Percentiles rank a stretch among this genome's conserved stretches.
Conservation (phyloP, 2,329 filamentous ascomycete genomes). For the Colletotrichum horii region DNA sequence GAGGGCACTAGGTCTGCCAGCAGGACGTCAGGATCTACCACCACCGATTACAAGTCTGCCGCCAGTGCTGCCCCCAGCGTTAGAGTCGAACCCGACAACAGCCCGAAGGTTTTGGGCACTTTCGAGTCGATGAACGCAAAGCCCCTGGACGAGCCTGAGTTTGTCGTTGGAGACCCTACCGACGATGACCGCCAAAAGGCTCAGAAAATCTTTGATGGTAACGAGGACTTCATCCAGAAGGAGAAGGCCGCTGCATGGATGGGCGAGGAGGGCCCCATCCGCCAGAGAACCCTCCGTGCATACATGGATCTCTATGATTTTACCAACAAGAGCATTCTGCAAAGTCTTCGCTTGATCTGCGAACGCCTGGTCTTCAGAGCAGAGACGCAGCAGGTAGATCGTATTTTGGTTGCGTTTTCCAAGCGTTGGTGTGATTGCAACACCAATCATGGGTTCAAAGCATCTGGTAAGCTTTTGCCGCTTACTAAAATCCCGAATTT, state of each 20-base stretch:
- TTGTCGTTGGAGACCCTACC: slow-evolving; percentile 62
- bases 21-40: slow-evolving; percentile 40
- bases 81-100: slow-evolving; percentile 46
- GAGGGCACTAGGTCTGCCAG: slow-evolving; percentile 41
- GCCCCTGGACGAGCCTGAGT: slow-evolving; percentile 62
- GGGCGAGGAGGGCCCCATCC: slow-evolving; percentile 72
- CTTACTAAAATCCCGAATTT: neutral
- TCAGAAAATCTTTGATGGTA: slow-evolving; percentile 81
- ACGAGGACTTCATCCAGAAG: slow-evolving; percentile 80
- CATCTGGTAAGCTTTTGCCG: slow-evolving; percentile 64
- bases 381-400: slow-evolving; percentile 96
- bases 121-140: slow-evolving; percentile 40
- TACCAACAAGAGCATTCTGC: slow-evolving; percentile 78
- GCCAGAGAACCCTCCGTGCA: slow-evolving; percentile 67
- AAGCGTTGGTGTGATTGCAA: slow-evolving; percentile 94
- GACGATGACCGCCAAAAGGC: slow-evolving; percentile 80
- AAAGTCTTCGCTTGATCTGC: slow-evolving; percentile 81
- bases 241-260: slow-evolving; percentile 86
- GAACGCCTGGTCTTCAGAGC: slow-evolving; percentile 81
- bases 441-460: slow-evolving; percentile 89
- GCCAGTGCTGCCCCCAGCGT: slow-evolving; percentile 42
- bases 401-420: slow-evolving; percentile 88
- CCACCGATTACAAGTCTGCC: slow-evolving; percentile 45
- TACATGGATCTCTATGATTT: slow-evolving; percentile 97
- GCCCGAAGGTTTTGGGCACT: slow-evolving; percentile 37